Base-by-base conservation (phyloP, 768 basidiomycete species). In the Xerocomellus chrysenteron region DNA sequence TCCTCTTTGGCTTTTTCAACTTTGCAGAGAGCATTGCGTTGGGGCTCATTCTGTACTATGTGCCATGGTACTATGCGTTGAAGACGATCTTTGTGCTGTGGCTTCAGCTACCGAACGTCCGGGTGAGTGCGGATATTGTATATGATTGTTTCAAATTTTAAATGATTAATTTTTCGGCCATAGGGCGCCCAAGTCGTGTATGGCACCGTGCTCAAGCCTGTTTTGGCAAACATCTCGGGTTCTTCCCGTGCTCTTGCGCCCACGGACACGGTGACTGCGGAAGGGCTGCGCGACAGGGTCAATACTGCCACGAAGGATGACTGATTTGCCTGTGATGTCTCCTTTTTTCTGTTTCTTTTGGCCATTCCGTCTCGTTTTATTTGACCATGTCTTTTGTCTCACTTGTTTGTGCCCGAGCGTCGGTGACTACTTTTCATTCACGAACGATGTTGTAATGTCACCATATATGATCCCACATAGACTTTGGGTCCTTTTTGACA, bases 51-150 rank as follows among this genome's bases (percentile, higher is more conserved):
- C 86, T 98, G 62, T 93, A 95, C 79, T 98, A 94, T 69, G 68
- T 94, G 64, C 92, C 94, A 43, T 94, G 93, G 90, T 98, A 96
- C 73, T 97, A 87, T 70, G 86, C 90, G 44, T 82, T 93, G 82
- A 98, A 97, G 88, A 91, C 88, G 49, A 55, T 86, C 55, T 92
- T 94, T 80, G 87, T 94, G 71, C 73, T 96, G 66, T 98, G 92
- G 91, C 85, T 96, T 68, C 91, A 94, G 78, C 85, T 93, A 54
- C 88, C 90, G 41, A 84, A 80, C 39, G 85, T 89, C 79, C 87
- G 87, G 70, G 91, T 92, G 76, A 71, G 90, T 85, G 4, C 21
- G 30, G 35, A 13, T 30, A 2, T 43, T 28, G 43, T 41, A 55
- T 8, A 44, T 24, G 14, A 30, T 48, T 24, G 1, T 16, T n/a